phyloP scores from a whole-genome alignment of 2,329 filamentous ascomycete genomes.

The Ustilaginoidea virens region DNA sequence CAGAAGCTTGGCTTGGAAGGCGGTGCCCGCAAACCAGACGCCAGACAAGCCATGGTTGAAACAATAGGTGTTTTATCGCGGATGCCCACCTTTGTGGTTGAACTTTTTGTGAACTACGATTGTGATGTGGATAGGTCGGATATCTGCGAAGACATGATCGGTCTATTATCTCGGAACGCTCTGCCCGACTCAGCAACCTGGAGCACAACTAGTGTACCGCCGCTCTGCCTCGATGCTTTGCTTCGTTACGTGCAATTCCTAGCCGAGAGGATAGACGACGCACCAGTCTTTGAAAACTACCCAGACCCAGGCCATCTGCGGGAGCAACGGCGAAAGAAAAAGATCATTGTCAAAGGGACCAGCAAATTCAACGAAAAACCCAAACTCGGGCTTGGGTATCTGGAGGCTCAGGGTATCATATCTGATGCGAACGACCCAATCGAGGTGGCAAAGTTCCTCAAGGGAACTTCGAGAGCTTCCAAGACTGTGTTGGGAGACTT shows the following conservation, averaged over 20 bases:
- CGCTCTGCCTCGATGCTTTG: constrained; percentile 81
- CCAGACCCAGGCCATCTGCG: constrained; percentile 50
- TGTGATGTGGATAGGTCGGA: constrained; percentile 86
- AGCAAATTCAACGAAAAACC: constrained; percentile 92
- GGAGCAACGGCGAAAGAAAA: constrained; percentile 66
- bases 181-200: constrained; percentile 95
- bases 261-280: constrained; percentile 66
- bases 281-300: constrained; percentile 46
- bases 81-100: constrained; percentile 88
- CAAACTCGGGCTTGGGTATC: constrained; percentile 72
- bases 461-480: constrained; percentile 73
- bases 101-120: constrained; percentile 96
- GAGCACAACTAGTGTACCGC: constrained; percentile 97
- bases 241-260: constrained; percentile 86
- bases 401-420: constrained; percentile 78
- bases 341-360: constrained; percentile 73
- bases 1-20: constrained; percentile 89
- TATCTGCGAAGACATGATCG: constrained; percentile 89
- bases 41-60: constrained; percentile 95
- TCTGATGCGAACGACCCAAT: constrained; percentile 55
- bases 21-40: constrained; percentile 81
- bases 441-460: constrained; percentile 75
- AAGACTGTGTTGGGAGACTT: constrained; percentile 88
- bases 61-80: constrained; percentile 81
- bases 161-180: constrained; percentile 80